Base-by-base conservation (phyloP, 129 eudicot genomes). In the Artemisia annua region DNA sequence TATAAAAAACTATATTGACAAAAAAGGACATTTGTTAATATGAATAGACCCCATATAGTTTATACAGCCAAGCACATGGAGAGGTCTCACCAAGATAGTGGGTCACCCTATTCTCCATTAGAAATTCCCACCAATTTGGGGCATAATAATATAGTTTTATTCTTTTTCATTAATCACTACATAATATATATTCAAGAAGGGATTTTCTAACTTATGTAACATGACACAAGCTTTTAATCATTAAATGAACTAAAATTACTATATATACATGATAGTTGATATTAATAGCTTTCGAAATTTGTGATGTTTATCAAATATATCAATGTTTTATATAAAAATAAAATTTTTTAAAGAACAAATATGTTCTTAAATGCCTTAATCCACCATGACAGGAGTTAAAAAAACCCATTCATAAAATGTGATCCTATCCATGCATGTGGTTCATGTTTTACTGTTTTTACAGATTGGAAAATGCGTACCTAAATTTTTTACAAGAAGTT, bases 101-200 rank as follows among this genome's bases (percentile, higher is more conserved):
- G 89, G 86, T 70, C 89, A 84, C 67, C 51, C 67, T 58, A 44
- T 72, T 73, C 81, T 35, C 69, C 81, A 70, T 71, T 61, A 78
- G 79, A 78, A 87, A 89, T 82, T 83, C 82, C 87, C 96, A 88
- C 79, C 85, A 86, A 83, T 75, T 83, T 81, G 87, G 88, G 81
- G 79, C 70, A 64, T 65, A 72, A 51, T 87, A 64, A 67, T 71
- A 73, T 52, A 63, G 60, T 54, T 66, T 62, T 74, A 30, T 81
- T 56, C 48, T 58, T 61, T 14, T 13, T 77, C 15, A 18, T 70
- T 63, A 71, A 70, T 78, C 18, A 71, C 20, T 52, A 46, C 48
- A 78, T 71, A 35, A 50, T 52, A 51, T 64, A 73, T 57, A 60
- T n/a, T n/a, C n/a, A n/a, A n/a, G n/a, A 20, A 28, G 5, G 32